Conservation (phyloP, 768 basidiomycete species). For the Boletus rubropictus region DNA sequence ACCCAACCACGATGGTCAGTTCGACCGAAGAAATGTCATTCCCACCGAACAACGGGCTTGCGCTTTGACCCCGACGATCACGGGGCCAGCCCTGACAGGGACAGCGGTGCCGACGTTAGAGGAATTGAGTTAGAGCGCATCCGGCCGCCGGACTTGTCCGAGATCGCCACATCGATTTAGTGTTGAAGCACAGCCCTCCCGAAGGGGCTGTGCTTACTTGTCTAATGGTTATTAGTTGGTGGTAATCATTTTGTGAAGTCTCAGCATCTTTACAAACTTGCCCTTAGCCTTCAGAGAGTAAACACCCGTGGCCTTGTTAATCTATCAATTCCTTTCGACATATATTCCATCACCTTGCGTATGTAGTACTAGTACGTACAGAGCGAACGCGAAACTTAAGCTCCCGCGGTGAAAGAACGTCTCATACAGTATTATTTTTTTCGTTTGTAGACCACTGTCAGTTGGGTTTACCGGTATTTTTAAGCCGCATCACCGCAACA, state of each 20-base stretch:
- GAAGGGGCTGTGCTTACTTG: background rate
- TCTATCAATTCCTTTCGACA: background rate
- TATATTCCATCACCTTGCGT: constrained; percentile 3
- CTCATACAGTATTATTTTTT: constrained; percentile 5
- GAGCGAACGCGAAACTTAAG: constrained; percentile 1
- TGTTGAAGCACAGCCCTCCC: no score
- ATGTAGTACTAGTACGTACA: constrained; percentile 1
- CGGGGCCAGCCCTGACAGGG: no score
- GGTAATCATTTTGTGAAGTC: constrained; percentile 35
- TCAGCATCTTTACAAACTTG: constrained; percentile 30
- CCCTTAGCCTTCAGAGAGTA: constrained; percentile 18
- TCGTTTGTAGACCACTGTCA: background rate
- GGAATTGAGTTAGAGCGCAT: no score
- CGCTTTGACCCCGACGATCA: no score
- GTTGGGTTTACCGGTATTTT: background rate
- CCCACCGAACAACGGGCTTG: no score
- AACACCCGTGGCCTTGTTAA: background rate
- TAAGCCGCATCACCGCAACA: background rate
- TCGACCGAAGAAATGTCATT: no score
- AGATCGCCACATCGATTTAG: no score
- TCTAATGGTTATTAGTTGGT: constrained; percentile 33
- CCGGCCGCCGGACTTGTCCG: no score
- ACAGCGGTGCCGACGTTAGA: no score
- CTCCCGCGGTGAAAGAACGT: background rate
- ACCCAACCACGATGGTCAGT: no score